Conservation (phyloP, 2,329 filamentous ascomycete genomes). For the Chaetoscypha palmicola region DNA sequence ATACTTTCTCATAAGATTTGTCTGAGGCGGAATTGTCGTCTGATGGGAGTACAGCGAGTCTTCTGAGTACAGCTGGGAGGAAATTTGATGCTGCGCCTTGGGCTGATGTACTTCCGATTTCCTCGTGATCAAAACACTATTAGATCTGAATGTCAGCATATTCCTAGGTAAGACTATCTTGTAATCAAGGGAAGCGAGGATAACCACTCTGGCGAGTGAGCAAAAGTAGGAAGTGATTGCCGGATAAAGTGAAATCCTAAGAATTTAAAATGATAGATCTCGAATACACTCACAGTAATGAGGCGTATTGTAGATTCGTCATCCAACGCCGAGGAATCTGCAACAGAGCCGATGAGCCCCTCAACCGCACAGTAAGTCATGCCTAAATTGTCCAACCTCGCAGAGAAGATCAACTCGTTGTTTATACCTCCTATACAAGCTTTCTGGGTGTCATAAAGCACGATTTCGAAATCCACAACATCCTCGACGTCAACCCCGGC, state of each 20-base stretch:
- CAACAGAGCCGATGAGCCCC: slow-evolving; percentile 75
- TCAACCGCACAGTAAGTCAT: slow-evolving; percentile 92
- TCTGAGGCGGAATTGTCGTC: slow-evolving; percentile 46
- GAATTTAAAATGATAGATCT: no score
- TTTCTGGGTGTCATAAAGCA: slow-evolving; percentile 95
- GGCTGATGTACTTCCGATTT: slow-evolving; percentile 86
- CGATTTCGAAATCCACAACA: slow-evolving; percentile 87
- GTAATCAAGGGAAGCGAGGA: no score
- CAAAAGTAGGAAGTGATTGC: no score
- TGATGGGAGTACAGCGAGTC: slow-evolving; percentile 71
- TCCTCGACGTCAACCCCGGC: slow-evolving; percentile 63
- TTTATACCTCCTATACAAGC: slow-evolving; percentile 81
- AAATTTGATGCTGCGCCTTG: slow-evolving; percentile 93
- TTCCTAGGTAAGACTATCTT: no score
- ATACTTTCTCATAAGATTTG: slow-evolving; percentile 55
- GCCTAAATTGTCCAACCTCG: slow-evolving; percentile 90
- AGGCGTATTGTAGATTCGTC: slow-evolving; percentile 77
- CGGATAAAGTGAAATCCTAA: no score
- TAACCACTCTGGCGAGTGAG: no score
- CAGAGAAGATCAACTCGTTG: slow-evolving; percentile 92
- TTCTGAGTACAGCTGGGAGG: slow-evolving; percentile 77
- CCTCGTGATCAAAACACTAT: slow-evolving; percentile 98
- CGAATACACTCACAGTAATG: no score
- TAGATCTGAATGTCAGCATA: no score
- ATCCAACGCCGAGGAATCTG: slow-evolving; percentile 56